Evolutionary conservation across 108 stramenopile species (phyloP).

Genomic region (Cyclotella sp.): DNA sequence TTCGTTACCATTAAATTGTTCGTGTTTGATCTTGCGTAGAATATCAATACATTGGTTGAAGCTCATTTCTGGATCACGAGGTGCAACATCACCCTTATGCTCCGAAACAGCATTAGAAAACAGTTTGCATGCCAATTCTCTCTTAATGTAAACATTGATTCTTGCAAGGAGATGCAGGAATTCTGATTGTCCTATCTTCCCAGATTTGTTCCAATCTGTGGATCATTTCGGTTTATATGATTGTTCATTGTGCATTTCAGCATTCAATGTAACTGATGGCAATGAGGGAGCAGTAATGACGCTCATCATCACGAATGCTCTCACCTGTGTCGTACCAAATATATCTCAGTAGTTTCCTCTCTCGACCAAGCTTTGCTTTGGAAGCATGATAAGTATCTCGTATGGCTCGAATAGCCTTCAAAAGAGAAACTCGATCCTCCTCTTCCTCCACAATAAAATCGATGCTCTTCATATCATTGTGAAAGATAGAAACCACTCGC

Average conservation of each 20-base stretch:
- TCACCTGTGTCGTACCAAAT: slow-evolving; percentile 67
- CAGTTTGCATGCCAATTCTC: slow-evolving; percentile 47
- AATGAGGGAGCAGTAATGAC: no score
- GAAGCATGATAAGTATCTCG: slow-evolving; percentile 50
- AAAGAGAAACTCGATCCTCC: slow-evolving; percentile 48
- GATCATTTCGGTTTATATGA: no score
- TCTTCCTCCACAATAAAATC: slow-evolving; percentile 55
- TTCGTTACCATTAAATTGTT: slow-evolving; percentile 25
- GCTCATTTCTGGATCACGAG: slow-evolving; percentile 41
- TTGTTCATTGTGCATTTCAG: background rate
- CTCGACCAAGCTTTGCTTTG: slow-evolving; percentile 43
- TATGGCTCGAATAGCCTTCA: slow-evolving; percentile 52
- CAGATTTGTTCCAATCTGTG: slow-evolving; percentile 61
- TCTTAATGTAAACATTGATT: slow-evolving; percentile 69
- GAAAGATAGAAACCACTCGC: slow-evolving; percentile 62
- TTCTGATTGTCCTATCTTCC: slow-evolving; percentile 52
- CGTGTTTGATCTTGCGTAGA: slow-evolving; percentile 47
- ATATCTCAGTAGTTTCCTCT: slow-evolving; percentile 72
- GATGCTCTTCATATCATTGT: slow-evolving; percentile 51
- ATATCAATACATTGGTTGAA: slow-evolving; percentile 61
- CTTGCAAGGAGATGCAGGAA: slow-evolving; percentile 60
- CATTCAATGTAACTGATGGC: no score
- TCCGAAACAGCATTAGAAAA: no score
- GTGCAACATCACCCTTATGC: no score
- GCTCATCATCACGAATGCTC: background rate